Conservation (phyloP, 75 land plant genomes). For the Azolla pinnata region DNA sequence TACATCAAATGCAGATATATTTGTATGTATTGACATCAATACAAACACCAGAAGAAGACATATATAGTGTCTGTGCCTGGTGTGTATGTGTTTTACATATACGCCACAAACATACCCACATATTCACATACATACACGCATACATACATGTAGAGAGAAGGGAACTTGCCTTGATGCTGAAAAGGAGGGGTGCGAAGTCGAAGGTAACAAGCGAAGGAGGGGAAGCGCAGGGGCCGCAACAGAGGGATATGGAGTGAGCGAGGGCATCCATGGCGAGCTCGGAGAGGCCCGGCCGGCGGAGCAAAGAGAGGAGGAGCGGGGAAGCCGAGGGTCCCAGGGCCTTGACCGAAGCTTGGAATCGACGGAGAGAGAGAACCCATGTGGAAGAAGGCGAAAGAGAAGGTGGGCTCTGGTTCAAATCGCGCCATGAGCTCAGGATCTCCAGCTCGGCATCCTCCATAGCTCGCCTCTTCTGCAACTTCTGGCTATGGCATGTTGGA, state of each 20-base stretch:
- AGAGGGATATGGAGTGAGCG: conserved; percentile 14
- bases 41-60: too few species aligned
- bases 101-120: neutral
- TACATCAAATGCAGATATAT: too few species aligned
- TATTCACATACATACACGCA: neutral
- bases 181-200: conserved; percentile 11
- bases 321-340: neutral
- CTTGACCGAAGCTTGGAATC: neutral
- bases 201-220: conserved; percentile 10
- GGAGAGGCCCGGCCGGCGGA: conserved; percentile 5
- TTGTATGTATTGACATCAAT: too few species aligned
- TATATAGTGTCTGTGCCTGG: too few species aligned
- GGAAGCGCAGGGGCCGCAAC: conserved; percentile 15
- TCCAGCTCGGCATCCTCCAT: too few species aligned
- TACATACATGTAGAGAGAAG: neutral
- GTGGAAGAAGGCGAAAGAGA: neutral
- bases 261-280: conserved; percentile 11
- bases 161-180: neutral
- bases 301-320: conserved; percentile 3
- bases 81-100: neutral
- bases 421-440: too few species aligned
- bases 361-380: neutral
- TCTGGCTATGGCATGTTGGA: too few species aligned
- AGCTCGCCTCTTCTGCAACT: too few species aligned
- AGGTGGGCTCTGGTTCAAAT: neutral